Conservation (phyloP, 345 rosid genomes). For the Toxicodendron radicans region DNA sequence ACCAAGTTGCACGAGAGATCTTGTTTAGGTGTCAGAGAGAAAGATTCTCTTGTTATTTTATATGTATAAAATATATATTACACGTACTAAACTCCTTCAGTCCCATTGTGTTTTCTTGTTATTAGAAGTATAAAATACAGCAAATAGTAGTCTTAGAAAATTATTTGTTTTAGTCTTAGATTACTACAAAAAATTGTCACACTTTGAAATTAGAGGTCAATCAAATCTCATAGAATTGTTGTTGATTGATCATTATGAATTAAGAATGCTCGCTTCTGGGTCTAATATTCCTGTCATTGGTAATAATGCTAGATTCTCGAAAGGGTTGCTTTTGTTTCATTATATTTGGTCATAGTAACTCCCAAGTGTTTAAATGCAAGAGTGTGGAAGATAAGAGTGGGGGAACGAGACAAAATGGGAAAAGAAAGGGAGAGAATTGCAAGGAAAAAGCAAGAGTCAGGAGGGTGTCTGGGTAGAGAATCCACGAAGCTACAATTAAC, state of each 20-base stretch:
- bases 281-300: constrained; percentile 14
- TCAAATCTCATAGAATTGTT: background rate
- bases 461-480: constrained; percentile 9
- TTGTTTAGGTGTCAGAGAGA: constrained; percentile 23
- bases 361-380: background rate
- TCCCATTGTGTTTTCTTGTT: background rate
- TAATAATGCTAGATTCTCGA: background rate
- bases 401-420: constrained; percentile 17
- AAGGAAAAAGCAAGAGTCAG: constrained; percentile 17
- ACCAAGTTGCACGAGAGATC: constrained; percentile 26
- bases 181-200: constrained; percentile 7
- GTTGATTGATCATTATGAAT: background rate
- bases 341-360: constrained; percentile 6
- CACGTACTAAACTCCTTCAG: background rate
- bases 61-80: background rate
- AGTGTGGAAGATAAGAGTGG: background rate
- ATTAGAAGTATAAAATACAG: background rate
- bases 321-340: constrained; percentile 2
- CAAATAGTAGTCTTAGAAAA: background rate
- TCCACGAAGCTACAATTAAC: constrained; percentile 19
- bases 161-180: background rate
- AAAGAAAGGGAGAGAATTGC: background rate
- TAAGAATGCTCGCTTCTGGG: background rate
- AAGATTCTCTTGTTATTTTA: constrained; percentile 18
- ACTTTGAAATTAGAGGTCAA: constrained; percentile 8